Evolutionary conservation across 2,329 filamentous ascomycete genomes (phyloP).

Genomic region (Apiospora pterosperma): DNA sequence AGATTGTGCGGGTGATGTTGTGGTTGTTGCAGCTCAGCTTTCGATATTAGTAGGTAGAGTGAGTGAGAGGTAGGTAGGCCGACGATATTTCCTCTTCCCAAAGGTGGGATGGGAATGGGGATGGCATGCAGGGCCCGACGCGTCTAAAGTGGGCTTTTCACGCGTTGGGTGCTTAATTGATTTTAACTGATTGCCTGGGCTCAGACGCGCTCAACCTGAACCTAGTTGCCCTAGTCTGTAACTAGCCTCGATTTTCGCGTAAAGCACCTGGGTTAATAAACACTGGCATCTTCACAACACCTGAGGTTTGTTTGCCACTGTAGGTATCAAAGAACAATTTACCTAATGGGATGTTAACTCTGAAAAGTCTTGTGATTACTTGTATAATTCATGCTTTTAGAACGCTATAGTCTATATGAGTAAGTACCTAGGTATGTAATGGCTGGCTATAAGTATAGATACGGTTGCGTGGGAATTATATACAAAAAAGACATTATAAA

Average conservation of each 20-base stretch:
- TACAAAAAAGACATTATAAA: background rate
- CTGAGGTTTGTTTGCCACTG: no score
- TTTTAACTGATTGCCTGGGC: background rate
- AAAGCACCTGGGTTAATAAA: background rate
- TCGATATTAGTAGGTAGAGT: background rate
- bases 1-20: background rate
- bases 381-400: background rate
- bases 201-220: background rate
- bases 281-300: background rate
- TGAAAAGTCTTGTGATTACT: no score
- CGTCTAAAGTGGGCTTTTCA: background rate
- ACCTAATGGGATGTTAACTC: no score
- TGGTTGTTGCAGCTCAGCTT: background rate
- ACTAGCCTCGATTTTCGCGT: background rate
- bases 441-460: background rate
- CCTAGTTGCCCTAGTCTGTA: background rate
- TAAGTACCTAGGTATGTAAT: background rate
- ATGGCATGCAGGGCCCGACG: background rate
- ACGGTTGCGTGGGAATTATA: conserved; percentile 1
- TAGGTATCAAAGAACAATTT: background rate
- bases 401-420: conserved; percentile 1
- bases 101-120: no score
- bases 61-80: background rate
- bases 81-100: conserved; percentile 2
- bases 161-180: background rate